Evolutionary conservation across 148 eudicot species (phyloP).

Genomic region (Euryodendron excelsum): DNA sequence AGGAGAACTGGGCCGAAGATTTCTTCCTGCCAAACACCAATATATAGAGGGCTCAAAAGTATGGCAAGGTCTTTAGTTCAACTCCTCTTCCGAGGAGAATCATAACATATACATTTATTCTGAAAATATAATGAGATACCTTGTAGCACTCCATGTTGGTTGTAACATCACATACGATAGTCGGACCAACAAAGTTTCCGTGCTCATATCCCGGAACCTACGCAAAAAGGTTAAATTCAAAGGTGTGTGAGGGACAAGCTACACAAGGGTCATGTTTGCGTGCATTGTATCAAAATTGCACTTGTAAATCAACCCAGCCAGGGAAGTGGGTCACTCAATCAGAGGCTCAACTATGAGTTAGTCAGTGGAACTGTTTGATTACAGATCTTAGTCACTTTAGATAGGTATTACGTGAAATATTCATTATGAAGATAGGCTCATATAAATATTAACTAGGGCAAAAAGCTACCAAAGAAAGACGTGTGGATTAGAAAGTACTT

Average conservation of each 20-base stretch:
- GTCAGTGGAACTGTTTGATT: background rate
- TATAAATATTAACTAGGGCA: background rate
- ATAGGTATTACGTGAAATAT: too few relatives aligned
- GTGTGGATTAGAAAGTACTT: background rate
- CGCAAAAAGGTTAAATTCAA: background rate
- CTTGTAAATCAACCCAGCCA: background rate
- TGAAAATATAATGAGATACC: constrained; percentile 21
- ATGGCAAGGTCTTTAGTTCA: constrained; percentile 2
- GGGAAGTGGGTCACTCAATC: background rate
- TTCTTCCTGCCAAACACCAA: constrained; percentile 34
- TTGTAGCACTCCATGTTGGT: constrained; percentile 41
- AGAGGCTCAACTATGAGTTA: background rate
- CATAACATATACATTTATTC: background rate
- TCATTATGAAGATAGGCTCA: background rate
- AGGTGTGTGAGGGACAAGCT: background rate
- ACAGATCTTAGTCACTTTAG: too few relatives aligned
- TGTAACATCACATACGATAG: constrained; percentile 44
- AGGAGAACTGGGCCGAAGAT: constrained; percentile 42
- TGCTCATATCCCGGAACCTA: constrained; percentile 42
- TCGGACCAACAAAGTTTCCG: constrained; percentile 52
- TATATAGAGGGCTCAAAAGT: background rate
- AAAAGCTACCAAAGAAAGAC: background rate
- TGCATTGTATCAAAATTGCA: background rate
- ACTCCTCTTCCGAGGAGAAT: background rate
- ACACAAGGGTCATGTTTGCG: background rate